Conservation (phyloP, 2,329 filamentous ascomycete species). For the Paraphoma sp. region DNA sequence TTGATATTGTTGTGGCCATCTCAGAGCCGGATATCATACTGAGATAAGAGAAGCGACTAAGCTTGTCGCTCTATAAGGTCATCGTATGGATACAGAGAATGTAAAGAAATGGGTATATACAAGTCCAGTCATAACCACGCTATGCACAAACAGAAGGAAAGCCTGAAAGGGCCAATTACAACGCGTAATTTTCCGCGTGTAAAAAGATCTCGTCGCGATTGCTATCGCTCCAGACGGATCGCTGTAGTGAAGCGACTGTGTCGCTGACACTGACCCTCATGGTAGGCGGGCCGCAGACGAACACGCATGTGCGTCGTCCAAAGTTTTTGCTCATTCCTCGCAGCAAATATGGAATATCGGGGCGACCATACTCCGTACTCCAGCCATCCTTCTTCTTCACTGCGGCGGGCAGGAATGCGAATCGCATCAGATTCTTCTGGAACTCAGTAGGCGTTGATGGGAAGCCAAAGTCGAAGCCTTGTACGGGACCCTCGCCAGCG, state of each 20-base stretch:
- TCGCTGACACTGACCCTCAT: constrained; percentile 91
- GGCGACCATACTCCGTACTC: constrained; percentile 90
- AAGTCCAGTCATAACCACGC: constrained; percentile 23
- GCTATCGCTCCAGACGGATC: constrained; percentile 79
- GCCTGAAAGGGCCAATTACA: constrained; percentile 55
- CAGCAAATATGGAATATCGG: constrained; percentile 86
- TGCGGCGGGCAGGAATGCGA: constrained; percentile 74
- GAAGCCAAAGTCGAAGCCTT: constrained; percentile 68
- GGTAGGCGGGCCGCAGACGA: constrained; percentile 86
- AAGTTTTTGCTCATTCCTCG: constrained; percentile 83
- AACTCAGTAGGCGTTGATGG: constrained; percentile 84
- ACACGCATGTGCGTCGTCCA: constrained; percentile 83
- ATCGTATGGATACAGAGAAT: constrained; percentile 20
- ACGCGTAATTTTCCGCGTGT: constrained; percentile 93
- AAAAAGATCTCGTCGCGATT: constrained; percentile 88
- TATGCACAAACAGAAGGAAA: constrained; percentile 33
- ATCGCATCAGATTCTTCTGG: constrained; percentile 88
- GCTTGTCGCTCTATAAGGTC: background rate
- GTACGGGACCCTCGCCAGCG: constrained; percentile 20
- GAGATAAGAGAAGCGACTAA: constrained; percentile 8
- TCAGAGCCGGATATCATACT: constrained; percentile 13
- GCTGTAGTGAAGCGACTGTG: constrained; percentile 82
- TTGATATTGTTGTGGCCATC: constrained; percentile 2
- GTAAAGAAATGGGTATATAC: constrained; percentile 25
- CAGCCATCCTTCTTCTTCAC: constrained; percentile 71